These are phyloP conservation scores for Prunella vulgaris DNA, from an alignment of 257 asterid species.

Conservation along the genomic window DNA sequence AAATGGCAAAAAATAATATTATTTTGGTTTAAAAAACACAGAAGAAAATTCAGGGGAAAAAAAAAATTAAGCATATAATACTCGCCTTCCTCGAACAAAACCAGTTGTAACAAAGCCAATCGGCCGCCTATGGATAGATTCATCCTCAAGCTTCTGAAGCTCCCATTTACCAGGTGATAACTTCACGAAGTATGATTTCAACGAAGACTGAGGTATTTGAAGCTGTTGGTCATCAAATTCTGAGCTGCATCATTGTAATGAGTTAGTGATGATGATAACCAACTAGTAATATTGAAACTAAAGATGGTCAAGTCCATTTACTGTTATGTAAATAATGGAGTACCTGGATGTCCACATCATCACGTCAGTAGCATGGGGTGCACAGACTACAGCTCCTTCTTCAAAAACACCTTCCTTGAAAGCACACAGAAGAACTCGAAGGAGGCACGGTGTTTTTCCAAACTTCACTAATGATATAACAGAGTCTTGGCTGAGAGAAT, in stretches of 20 bases:
- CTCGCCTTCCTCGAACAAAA: slow-evolving; percentile 84
- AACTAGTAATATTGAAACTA: not conserved
- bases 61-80: not conserved
- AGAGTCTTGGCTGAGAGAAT: slow-evolving; percentile 28
- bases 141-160: slow-evolving; percentile 51
- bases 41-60: not conserved
- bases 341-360: slow-evolving; percentile 51
- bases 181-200: slow-evolving; percentile 44
- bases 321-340: not conserved
- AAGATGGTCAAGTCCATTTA: not conserved
- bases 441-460: slow-evolving; percentile 38
- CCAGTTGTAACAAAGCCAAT: slow-evolving; percentile 85
- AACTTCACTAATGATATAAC: slow-evolving; percentile 25
- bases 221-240: slow-evolving; percentile 36
- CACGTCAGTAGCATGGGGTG: slow-evolving; percentile 59
- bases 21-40: not conserved
- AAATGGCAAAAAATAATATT: not conserved
- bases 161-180: slow-evolving; percentile 62
- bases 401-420: slow-evolving; percentile 70
- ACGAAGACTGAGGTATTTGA: slow-evolving; percentile 54
- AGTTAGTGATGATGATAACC: not conserved
- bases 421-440: slow-evolving; percentile 61
- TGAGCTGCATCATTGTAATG: slow-evolving; percentile 38
- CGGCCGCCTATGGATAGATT: slow-evolving; percentile 47
- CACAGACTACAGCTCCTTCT: slow-evolving; percentile 86